Evolutionary conservation across 352 stramenopile genomes (phyloP), one percentile per base, ranked within the genome.

Genomic region (Globisporangium acanthophoron): DNA sequence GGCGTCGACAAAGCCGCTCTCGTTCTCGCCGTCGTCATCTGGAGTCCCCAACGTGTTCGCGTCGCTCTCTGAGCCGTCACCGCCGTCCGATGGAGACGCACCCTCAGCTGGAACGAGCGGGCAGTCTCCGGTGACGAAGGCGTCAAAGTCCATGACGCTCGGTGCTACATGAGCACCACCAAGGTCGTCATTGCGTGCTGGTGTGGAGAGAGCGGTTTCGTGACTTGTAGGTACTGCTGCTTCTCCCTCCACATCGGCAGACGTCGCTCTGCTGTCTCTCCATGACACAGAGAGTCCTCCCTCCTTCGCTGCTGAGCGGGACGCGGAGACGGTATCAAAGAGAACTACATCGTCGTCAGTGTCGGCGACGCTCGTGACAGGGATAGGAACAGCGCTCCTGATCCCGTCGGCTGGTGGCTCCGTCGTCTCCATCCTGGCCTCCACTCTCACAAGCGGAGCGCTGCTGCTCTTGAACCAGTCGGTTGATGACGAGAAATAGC

Each of bases 81-180:
- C 43, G 31, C 13, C 45, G 13, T 51, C 21, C 45, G 3, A 11
- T 44, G 4, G 7, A 49, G 27, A 20, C 13, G 8, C 40, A 6
- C 54, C 11, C 2, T 47, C 51, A 6, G 12, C n/a, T 46, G 51
- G 20, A 31, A 43, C 20, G 21, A 50, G 39, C 31, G 56, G 56
- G 16, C 54, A 41, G 41, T 49, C 39, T 24, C 59, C 54, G 0
- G 53, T 24, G 33, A 66, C 46, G 35, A 66, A 66, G 15, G 54
- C 59, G 47, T 62, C 54, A 50, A 66, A 66, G 33, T 66, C 61
- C 53, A 66, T 66, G 50, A 64, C 4, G 16, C 24, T 58, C 2
- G 51, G 20, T 5, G 39, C 27, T 35, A 3, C 20, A 35, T 51
- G 9, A 51, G 16, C 20, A n/a, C 12, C 12, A 13, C 31, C 9